Percentiles rank a stretch among this genome's conserved stretches.
Conservation (phyloP, 257 asterid species). For the Fraxinus cuspidata region DNA sequence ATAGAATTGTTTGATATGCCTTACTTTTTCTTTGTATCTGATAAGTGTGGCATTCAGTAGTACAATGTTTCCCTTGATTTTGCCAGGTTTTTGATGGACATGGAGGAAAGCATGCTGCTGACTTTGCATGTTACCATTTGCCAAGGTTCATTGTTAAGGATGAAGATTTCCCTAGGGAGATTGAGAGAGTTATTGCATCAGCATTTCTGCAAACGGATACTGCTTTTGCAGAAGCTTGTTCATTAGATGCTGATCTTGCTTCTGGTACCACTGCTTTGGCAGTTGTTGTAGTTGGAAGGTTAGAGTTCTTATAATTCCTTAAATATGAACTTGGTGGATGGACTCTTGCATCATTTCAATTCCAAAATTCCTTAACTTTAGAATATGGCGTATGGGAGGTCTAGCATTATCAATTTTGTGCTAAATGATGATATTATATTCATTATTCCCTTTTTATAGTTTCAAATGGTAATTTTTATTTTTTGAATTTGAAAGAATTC, state of each 20-base stretch:
- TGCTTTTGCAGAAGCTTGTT: slow-evolving; percentile 92
- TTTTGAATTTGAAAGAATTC: too few relatives aligned
- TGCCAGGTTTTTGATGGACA: slow-evolving; percentile 94
- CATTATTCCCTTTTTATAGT: neutral
- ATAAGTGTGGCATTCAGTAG: neutral
- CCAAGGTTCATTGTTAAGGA: slow-evolving; percentile 78
- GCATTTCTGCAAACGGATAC: slow-evolving; percentile 86
- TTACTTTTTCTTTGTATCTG: neutral
- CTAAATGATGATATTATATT: neutral
- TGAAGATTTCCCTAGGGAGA: slow-evolving; percentile 68
- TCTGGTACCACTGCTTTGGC: slow-evolving; percentile 99
- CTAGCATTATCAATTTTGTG: neutral
- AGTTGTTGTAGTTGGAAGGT: slow-evolving; percentile 88
- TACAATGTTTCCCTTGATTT: neutral
- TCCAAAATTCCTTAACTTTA: neutral
- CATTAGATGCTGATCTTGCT: slow-evolving; percentile 77
- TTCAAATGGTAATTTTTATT: neutral
- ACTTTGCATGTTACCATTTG: slow-evolving; percentile 79
- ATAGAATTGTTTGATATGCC: neutral
- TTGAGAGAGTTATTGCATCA: slow-evolving; percentile 69
- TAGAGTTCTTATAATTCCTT: slow-evolving; percentile 13
- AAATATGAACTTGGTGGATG: neutral
- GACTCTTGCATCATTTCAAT: neutral
- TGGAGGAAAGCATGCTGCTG: slow-evolving; percentile 99
- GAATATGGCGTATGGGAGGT: too few relatives aligned